phyloP scores from a whole-genome alignment of 116 monocot genomes.

The Phalaenopsis hybrid region DNA sequence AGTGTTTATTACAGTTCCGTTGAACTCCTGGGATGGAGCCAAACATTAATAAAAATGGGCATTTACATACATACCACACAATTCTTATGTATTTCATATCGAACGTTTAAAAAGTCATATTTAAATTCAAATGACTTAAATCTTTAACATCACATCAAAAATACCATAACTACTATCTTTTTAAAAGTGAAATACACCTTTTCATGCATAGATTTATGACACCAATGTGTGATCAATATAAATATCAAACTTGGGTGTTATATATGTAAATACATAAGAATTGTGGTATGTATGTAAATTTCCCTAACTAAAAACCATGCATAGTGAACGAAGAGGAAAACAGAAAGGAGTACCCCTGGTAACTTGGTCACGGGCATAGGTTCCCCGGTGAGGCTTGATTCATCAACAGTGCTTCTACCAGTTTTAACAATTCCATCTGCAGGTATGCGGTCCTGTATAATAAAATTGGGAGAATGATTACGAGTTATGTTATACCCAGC shows the following conservation, averaged over 20 bases:
- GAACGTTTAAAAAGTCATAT: too few relatives aligned
- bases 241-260: too few relatives aligned
- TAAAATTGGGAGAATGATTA: slow-evolving; percentile 9
- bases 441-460: slow-evolving; percentile 83
- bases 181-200: too few relatives aligned
- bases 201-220: too few relatives aligned
- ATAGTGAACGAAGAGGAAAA: not conserved
- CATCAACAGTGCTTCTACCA: slow-evolving; percentile 95
- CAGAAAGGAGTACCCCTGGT: slow-evolving; percentile 58
- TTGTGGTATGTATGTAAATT: too few relatives aligned
- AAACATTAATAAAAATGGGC: not conserved
- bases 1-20: not conserved
- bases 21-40: not conserved
- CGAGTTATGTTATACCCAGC: not conserved
- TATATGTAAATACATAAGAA: too few relatives aligned
- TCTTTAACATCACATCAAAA: too few relatives aligned
- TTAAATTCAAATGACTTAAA: too few relatives aligned
- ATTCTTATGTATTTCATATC: too few relatives aligned
- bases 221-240: too few relatives aligned
- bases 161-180: too few relatives aligned
- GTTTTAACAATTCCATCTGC: slow-evolving; percentile 91
- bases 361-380: slow-evolving; percentile 90
- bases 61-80: too few relatives aligned
- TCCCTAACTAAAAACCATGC: not conserved
- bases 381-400: slow-evolving; percentile 96